These are phyloP conservation scores for Penicillium vulpinum DNA, from an alignment of 2,329 filamentous ascomycete species.

Conservation along the genomic window DNA sequence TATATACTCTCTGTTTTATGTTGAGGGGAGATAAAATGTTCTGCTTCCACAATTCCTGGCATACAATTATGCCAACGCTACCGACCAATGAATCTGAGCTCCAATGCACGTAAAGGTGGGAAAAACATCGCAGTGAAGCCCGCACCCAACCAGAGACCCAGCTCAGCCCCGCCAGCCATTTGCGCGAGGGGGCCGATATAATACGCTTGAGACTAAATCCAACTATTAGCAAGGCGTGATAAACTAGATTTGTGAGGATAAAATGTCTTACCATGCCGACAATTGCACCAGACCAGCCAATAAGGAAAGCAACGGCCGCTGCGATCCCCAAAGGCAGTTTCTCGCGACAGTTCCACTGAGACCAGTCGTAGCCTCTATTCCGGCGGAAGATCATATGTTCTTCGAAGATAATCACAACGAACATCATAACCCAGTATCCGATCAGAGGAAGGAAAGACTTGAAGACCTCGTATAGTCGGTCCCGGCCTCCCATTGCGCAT, in stretches of 20 bases:
- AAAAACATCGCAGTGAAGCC: constrained; percentile 38
- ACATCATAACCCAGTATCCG: constrained; percentile 49
- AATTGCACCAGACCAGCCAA: constrained; percentile 45
- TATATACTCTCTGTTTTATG: neutral
- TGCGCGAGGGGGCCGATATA: constrained; percentile 41
- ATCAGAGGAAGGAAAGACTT: constrained; percentile 49
- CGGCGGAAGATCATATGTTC: constrained; percentile 47
- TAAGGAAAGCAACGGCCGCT: constrained; percentile 38
- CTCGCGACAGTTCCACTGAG: constrained; percentile 40
- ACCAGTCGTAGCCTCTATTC: constrained; percentile 42
- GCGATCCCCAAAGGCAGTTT: constrained; percentile 46
- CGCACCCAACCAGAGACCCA: constrained; percentile 40
- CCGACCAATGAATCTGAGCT: constrained; percentile 31
- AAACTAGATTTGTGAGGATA: neutral
- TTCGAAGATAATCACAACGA: constrained; percentile 44
- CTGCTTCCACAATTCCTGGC: neutral
- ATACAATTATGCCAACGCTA: constrained; percentile 8
- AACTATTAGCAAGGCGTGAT: neutral
- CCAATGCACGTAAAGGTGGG: constrained; percentile 38
- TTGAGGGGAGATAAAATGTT: neutral
- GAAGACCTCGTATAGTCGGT: constrained; percentile 47
- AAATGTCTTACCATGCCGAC: constrained; percentile 40
- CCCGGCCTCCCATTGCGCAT: constrained; percentile 47
- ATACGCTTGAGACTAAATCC: constrained; percentile 37
- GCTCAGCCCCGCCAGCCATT: constrained; percentile 35